A percentile compares a stretch with the other conserved stretches of the same genome.
These are phyloP conservation scores for Penicillium corylophilum DNA, from an alignment of 2,329 filamentous ascomycete genomes.

Conservation along the genomic window DNA sequence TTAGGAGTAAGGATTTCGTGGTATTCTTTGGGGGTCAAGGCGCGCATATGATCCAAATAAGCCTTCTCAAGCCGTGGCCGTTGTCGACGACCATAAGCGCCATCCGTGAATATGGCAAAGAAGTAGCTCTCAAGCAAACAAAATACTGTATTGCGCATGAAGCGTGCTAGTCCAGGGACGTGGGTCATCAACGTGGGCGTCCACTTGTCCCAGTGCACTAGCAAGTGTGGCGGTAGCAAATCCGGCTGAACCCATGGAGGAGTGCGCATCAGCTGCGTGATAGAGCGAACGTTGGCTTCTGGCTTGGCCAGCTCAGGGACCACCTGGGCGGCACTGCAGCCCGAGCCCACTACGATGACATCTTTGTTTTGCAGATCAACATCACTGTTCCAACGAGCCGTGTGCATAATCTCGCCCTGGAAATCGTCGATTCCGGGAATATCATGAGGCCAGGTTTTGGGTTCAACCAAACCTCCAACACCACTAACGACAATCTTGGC, in stretches of 20 bases:
- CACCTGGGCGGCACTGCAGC: constrained; percentile 59
- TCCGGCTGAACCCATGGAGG: constrained; percentile 57
- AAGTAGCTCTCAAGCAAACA: constrained; percentile 24
- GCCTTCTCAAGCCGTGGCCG: constrained; percentile 43
- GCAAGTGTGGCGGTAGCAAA: constrained; percentile 35
- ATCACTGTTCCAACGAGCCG: constrained; percentile 56
- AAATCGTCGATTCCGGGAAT: constrained; percentile 56
- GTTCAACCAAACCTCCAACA: constrained; percentile 58
- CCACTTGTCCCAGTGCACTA: constrained; percentile 49
- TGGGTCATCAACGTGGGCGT: constrained; percentile 46
- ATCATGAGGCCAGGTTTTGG: constrained; percentile 50
- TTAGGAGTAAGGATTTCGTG: constrained; percentile 62
- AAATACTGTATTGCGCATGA: constrained; percentile 49
- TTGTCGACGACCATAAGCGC: constrained; percentile 35
- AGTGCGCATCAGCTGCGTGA: constrained; percentile 61
- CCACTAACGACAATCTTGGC: constrained; percentile 56
- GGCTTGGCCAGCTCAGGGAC: constrained; percentile 52
- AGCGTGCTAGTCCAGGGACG: constrained; percentile 52
- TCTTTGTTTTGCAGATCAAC: constrained; percentile 56
- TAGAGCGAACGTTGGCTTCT: constrained; percentile 52
- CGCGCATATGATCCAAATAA: constrained; percentile 50
- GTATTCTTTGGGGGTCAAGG: constrained; percentile 57
- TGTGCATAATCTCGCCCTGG: constrained; percentile 57
- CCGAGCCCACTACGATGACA: constrained; percentile 58
- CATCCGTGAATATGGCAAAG: constrained; percentile 18